A percentile compares a stretch with the other conserved stretches of the same genome.
phyloP scores from a whole-genome alignment of 2,329 filamentous ascomycete genomes.

The Pseudonectria foliicola region DNA sequence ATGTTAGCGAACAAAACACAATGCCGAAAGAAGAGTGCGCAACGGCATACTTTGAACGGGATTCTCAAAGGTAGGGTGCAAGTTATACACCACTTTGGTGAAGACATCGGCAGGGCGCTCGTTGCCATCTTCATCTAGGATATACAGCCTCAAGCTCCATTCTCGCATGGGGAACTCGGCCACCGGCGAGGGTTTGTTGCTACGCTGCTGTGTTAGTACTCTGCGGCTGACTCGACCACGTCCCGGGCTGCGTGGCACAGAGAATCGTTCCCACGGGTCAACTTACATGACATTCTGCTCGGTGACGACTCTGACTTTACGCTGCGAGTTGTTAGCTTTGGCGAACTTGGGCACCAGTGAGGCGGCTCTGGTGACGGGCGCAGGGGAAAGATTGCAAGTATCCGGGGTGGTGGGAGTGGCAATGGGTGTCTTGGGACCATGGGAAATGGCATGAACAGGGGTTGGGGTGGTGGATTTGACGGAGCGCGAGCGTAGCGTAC shows the following conservation, averaged over 20 bases:
- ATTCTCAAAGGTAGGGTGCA: conserved; percentile 90
- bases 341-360: no score
- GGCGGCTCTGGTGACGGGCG: no score
- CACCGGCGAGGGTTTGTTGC: conserved; percentile 71
- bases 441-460: no score
- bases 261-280: no score
- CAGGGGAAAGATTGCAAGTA: not conserved
- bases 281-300: conserved; percentile 84
- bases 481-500: no score
- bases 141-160: conserved; percentile 82
- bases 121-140: conserved; percentile 80
- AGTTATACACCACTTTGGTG: conserved; percentile 84
- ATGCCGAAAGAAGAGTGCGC: conserved; percentile 1
- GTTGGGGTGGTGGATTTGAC: no score
- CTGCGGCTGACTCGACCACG: no score
- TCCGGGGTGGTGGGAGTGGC: not conserved
- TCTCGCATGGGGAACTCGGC: conserved; percentile 87
- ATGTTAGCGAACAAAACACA: conserved; percentile 10
- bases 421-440: no score
- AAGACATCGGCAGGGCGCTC: conserved; percentile 78
- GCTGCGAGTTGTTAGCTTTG: conserved; percentile 48
- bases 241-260: no score
- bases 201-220: conserved; percentile 29
- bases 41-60: conserved; percentile 68
- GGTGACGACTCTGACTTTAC: conserved; percentile 87